Evolutionary conservation across 2,329 filamentous ascomycete genomes (phyloP), one percentile per base, ranked within the genome.

Genomic region (Colletotrichum endophyticum): DNA sequence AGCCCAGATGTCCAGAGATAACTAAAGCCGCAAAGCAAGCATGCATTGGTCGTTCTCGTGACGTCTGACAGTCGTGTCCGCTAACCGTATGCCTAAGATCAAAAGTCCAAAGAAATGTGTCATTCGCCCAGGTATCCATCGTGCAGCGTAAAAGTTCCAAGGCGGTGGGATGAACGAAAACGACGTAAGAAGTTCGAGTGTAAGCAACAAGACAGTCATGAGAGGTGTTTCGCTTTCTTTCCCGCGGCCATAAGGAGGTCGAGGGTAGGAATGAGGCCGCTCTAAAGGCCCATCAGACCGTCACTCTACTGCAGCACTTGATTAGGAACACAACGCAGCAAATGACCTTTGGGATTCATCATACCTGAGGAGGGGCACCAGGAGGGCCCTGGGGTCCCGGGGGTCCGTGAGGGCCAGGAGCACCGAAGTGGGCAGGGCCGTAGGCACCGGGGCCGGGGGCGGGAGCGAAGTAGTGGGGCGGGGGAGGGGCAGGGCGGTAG

Each of bases 401-500:
- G 59, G 80, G 86, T 49, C 86, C 87, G 79, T 88, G 87, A 25
- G 87, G 86, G 78, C 86, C 87, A 22, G 87, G 86, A 78, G 85
- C 87, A 68, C 87, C 87, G 80, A 89, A 89, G 78, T 87, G 87
- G 79, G 85, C 86, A 77, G 87, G 86, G 25, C 86, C 88, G 72
- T 87, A 88, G 69, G 84, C 85, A 67, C 86, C 87, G 79, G 87
- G 86, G 66, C 82, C 85, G 62, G 81, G 80, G 44, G 80, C 78
- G 19, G 70, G 66, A 34, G 80, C 77, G 83, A 89, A 88, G 84
- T 90, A 91, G 83, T 91, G 89, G 76, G 89, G 89, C 57, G 89
- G 89, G 63, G 89, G 89, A 72, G 97, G 97, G 67, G 97, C 97
- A 78, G 97, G 97, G 79, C 97, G 95, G 88, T 99, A 99, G 75